Percentiles rank a stretch among this genome's conserved stretches.
Evolutionary conservation across 2,329 filamentous ascomycete genomes (phyloP).

Genomic region (Thielaviopsis punctulata): DNA sequence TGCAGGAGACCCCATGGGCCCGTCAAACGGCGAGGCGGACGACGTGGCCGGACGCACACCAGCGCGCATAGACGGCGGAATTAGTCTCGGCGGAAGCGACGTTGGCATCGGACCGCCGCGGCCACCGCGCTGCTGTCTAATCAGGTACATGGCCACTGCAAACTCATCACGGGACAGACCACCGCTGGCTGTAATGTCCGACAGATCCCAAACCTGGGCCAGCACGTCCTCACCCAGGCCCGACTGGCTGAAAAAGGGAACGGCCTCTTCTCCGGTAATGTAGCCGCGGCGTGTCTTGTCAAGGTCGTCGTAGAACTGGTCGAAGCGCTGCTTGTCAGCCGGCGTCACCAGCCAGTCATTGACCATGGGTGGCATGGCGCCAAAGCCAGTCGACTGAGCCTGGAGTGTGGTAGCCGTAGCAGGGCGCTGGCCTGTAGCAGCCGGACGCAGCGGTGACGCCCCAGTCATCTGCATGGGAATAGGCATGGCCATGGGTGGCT

Average conservation of each 20-base stretch:
- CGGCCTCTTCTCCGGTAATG: conserved; percentile 87
- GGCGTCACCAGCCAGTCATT: conserved; percentile 68
- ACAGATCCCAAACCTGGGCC: conserved; percentile 92
- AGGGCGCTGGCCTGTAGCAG: conserved; percentile 30
- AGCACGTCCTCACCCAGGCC: conserved; percentile 74
- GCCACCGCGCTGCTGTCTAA: conserved; percentile 70
- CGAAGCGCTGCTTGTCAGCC: conserved; percentile 74
- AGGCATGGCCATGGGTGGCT: conserved; percentile 18
- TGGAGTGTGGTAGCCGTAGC: conserved; percentile 22
- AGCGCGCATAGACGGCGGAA: conserved; percentile 71
- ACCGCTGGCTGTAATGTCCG: conserved; percentile 83
- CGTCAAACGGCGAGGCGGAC: conserved; percentile 33
- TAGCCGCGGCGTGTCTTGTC: conserved; percentile 67
- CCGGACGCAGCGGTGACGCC: conserved; percentile 38
- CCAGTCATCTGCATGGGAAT: conserved; percentile 71
- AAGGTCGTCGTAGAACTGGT: conserved; percentile 66
- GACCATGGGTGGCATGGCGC: conserved; percentile 20
- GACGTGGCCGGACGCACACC: conserved; percentile 35
- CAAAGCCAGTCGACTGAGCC: conserved; percentile 19
- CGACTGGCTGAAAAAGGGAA: conserved; percentile 85
- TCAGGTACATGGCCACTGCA: conserved; percentile 92
- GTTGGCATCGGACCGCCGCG: conserved; percentile 51
- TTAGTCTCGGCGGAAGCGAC: conserved; percentile 59
- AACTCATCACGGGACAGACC: conserved; percentile 79
- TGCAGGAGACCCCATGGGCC: conserved; percentile 22